Evolutionary conservation across 75 land plant species (phyloP).

Genomic region (Cunninghamia lanceolata): DNA sequence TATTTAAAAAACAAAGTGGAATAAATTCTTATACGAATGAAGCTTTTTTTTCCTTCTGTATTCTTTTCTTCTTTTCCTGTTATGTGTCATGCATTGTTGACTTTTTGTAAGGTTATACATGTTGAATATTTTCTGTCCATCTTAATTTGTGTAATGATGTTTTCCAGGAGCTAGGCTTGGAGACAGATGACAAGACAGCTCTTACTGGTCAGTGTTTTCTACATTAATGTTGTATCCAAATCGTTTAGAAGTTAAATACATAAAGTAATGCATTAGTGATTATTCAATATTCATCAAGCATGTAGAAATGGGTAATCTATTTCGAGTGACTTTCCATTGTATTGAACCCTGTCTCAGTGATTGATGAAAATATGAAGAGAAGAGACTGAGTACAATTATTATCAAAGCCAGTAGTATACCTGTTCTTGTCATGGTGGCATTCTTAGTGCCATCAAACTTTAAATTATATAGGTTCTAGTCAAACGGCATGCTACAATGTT

Average conservation of each 20-base stretch:
- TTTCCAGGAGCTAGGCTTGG: conserved; percentile 89
- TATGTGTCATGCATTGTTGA: neutral
- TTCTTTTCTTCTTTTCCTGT: neutral
- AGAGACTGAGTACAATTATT: neutral
- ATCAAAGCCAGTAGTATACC: neutral
- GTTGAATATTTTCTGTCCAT: neutral
- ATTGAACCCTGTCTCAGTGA: neutral
- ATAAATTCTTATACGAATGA: neutral
- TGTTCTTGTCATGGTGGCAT: neutral
- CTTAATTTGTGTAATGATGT: conserved; percentile 6
- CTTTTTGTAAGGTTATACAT: neutral
- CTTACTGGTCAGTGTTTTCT: conserved; percentile 63
- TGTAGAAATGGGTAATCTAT: neutral
- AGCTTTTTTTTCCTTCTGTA: neutral
- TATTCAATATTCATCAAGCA: neutral
- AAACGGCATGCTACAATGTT: neutral
- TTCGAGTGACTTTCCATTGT: neutral
- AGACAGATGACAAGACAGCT: conserved; percentile 99
- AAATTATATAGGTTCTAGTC: neutral
- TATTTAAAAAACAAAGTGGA: neutral
- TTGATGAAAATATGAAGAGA: neutral
- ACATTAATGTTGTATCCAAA: neutral
- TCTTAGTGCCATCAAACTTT: neutral
- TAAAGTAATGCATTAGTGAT: neutral
- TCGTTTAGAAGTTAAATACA: neutral